phyloP scores from a whole-genome alignment of 2,329 filamentous ascomycete genomes.

The Cadophora sp. region DNA sequence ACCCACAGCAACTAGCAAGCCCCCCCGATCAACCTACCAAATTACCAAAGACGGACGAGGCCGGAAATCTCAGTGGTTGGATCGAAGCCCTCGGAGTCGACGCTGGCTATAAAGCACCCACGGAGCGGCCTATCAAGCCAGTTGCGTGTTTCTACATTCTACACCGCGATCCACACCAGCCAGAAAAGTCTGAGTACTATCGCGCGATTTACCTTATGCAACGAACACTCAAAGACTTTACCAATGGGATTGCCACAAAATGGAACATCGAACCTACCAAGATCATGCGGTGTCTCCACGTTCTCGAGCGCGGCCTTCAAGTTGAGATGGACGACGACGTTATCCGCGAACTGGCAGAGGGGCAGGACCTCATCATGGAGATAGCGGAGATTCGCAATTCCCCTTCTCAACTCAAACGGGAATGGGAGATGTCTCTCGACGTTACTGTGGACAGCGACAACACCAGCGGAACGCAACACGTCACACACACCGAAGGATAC shows the following conservation, averaged over 20 bases:
- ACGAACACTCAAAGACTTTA: conserved; percentile 77
- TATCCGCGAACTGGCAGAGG: conserved; percentile 82
- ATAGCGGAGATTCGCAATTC: conserved; percentile 48
- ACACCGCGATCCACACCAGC: conserved; percentile 57
- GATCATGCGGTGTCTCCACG: conserved; percentile 73
- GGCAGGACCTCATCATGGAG: conserved; percentile 88
- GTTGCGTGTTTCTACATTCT: conserved; percentile 90
- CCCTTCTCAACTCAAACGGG: conserved; percentile 54
- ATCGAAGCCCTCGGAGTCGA: conserved; percentile 95
- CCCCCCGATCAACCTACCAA: conserved; percentile 61
- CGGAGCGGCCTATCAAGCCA: conserved; percentile 71
- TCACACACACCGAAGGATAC: conserved; percentile 41
- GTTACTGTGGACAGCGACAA: conserved; percentile 41
- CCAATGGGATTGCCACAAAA: conserved; percentile 75
- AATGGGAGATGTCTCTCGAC: conserved; percentile 69
- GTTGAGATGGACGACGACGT: conserved; percentile 92
- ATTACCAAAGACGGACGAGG: conserved; percentile 62
- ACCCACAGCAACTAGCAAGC: conserved; percentile 50
- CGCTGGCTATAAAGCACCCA: conserved; percentile 78
- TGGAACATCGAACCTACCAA: conserved; percentile 78
- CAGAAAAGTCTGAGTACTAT: conserved; percentile 65
- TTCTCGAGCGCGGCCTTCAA: conserved; percentile 77
- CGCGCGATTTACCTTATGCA: conserved; percentile 85
- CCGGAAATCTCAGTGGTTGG: conserved; percentile 76
- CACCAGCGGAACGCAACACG: conserved; percentile 34